Conservation (phyloP, 192 early-diverging fungal genomes). For the Backusella parvicylindrica region DNA sequence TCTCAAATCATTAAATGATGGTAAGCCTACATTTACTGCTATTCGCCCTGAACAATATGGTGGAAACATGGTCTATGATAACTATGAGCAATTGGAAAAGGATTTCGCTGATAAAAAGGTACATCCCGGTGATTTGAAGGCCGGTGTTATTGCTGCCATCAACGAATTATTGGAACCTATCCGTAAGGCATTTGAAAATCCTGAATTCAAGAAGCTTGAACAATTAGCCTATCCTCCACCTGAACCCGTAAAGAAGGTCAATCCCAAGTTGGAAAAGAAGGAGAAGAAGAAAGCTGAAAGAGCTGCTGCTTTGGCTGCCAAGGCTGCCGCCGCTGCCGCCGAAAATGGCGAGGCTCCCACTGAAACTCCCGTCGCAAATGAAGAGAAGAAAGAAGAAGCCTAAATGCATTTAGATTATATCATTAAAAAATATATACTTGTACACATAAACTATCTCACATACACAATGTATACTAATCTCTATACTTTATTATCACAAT, state of each 20-base stretch:
- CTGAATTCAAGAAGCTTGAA: slow-evolving; percentile 68
- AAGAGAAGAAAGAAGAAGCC: not conserved
- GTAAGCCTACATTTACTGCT: slow-evolving; percentile 59
- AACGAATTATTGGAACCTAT: slow-evolving; percentile 89
- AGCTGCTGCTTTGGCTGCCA: slow-evolving; percentile 18
- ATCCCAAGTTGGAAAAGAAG: slow-evolving; percentile 18
- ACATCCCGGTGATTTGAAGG: slow-evolving; percentile 95
- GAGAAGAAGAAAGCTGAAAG: slow-evolving; percentile 8
- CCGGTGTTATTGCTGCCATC: slow-evolving; percentile 74
- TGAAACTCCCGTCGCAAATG: not conserved
- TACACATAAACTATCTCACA: not conserved
- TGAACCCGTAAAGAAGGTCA: slow-evolving; percentile 1
- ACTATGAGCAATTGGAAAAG: slow-evolving; percentile 69
- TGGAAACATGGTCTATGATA: slow-evolving; percentile 75
- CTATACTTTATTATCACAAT: not conserved
- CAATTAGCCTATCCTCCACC: slow-evolving; percentile 81
- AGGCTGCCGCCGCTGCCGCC: not conserved
- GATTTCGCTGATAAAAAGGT: slow-evolving; percentile 86
- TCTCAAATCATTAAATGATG: slow-evolving; percentile 61
- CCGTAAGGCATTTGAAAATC: slow-evolving; percentile 65
- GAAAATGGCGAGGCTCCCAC: not conserved
- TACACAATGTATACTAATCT: not conserved
- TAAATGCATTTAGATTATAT: slow-evolving; percentile 7
- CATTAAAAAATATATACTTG: not conserved
- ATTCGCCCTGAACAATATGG: slow-evolving; percentile 87